Percentiles rank a stretch among this genome's conserved stretches.
Conservation (phyloP, 805 yeast genomes). For the Candida michaelii region DNA sequence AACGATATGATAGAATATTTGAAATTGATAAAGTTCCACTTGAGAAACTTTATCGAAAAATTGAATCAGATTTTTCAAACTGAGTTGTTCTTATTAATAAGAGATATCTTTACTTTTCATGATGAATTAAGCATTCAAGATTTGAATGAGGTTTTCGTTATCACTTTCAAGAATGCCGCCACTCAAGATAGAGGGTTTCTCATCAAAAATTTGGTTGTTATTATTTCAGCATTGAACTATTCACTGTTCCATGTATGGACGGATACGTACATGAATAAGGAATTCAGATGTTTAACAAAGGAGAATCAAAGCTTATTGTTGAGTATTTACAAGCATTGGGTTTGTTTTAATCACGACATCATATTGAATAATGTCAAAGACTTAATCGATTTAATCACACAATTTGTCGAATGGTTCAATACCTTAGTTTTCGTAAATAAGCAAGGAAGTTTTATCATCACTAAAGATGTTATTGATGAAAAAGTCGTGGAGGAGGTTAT, state of each 20-base stretch:
- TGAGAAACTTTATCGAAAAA: slow-evolving; percentile 1
- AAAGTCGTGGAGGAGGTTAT: neutral
- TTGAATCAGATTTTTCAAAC: neutral
- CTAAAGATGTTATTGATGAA: neutral
- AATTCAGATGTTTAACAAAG: neutral
- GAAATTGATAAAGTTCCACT: slow-evolving; percentile 4
- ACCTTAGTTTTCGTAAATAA: neutral
- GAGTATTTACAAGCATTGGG: slow-evolving; percentile 7
- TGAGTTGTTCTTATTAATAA: slow-evolving; percentile 7
- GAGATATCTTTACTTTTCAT: slow-evolving; percentile 16
- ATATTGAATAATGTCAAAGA: slow-evolving; percentile 3
- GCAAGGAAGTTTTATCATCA: neutral
- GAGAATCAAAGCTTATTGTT: neutral
- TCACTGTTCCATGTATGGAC: slow-evolving; percentile 6
- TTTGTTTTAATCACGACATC: slow-evolving; percentile 10
- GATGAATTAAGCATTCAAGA: slow-evolving; percentile 7
- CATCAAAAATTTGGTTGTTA: slow-evolving; percentile 4
- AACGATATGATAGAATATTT: slow-evolving; percentile 9
- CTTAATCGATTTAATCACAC: neutral
- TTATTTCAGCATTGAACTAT: slow-evolving; percentile 8
- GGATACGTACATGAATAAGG: neutral
- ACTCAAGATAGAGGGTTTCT: neutral
- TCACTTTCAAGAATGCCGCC: neutral
- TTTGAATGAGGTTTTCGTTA: slow-evolving; percentile 2
- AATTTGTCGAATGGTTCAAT: slow-evolving; percentile 2